These are phyloP conservation scores for Suillus tomentosus DNA, from an alignment of 768 basidiomycete genomes.

Conservation along the genomic window DNA sequence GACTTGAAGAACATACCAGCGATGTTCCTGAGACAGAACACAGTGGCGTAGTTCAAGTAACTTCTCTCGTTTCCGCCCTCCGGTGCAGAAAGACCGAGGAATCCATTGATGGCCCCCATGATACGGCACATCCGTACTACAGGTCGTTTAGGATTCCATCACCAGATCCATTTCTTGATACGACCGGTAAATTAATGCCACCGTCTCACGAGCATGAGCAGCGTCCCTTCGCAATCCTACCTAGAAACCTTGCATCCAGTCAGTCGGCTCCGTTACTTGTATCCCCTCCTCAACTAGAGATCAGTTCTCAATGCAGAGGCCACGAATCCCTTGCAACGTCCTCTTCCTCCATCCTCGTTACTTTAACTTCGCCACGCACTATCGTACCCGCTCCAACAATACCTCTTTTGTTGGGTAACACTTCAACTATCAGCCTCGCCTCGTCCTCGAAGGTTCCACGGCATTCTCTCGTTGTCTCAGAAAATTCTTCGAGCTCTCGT, in stretches of 20 bases:
- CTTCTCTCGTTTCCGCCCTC: background rate
- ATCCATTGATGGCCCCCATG: too few relatives aligned
- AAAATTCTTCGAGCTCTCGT: slow-evolving; percentile 5
- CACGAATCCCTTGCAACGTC: background rate
- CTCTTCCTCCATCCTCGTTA: background rate
- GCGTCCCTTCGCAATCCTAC: too few relatives aligned
- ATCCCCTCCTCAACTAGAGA: background rate
- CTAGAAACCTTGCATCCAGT: background rate
- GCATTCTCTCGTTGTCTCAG: background rate
- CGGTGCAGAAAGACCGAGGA: background rate
- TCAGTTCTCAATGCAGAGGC: too few relatives aligned
- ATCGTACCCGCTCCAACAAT: background rate
- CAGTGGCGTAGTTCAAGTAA: background rate
- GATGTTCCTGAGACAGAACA: background rate
- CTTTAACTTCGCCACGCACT: background rate
- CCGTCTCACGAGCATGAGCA: background rate
- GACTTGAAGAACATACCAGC: background rate
- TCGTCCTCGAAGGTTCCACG: background rate
- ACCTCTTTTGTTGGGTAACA: background rate
- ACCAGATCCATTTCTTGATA: background rate
- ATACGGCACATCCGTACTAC: background rate
- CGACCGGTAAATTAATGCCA: background rate
- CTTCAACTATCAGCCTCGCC: background rate
- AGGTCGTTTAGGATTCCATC: slow-evolving; percentile 2
- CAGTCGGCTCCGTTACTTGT: background rate